phyloP scores from a whole-genome alignment of 306 rosid species.

The Rosa chinensis region DNA sequence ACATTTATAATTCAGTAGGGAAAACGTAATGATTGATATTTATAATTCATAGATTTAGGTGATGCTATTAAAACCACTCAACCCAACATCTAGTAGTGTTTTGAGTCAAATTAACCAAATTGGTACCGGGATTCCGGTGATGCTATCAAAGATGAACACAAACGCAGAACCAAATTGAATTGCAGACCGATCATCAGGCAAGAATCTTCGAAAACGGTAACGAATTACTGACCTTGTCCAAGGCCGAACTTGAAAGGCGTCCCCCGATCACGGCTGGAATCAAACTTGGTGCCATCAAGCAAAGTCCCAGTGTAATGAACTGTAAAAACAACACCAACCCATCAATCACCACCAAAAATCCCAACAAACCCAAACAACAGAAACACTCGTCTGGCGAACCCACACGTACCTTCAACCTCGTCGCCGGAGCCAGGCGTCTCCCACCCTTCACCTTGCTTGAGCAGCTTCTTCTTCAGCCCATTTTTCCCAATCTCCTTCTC shows the following conservation, averaged over 20 bases:
- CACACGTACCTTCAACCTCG: slow-evolving; percentile 66
- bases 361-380: background rate
- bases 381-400: background rate
- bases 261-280: slow-evolving; percentile 76
- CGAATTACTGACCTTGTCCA: slow-evolving; percentile 52
- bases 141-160: no score
- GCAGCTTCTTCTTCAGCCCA: slow-evolving; percentile 73
- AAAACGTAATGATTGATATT: no score
- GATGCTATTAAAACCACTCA: no score
- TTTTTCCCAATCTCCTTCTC: slow-evolving; percentile 72
- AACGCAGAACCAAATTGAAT: no score
- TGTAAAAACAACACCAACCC: slow-evolving; percentile 19
- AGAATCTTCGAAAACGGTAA: no score
- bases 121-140: no score
- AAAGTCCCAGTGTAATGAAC: slow-evolving; percentile 85
- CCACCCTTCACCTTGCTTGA: slow-evolving; percentile 80
- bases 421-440: slow-evolving; percentile 66
- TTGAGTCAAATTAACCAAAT: no score
- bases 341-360: background rate
- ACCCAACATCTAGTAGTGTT: no score
- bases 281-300: slow-evolving; percentile 77
- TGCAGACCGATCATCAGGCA: no score
- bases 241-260: slow-evolving; percentile 76
- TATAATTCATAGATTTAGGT: no score
- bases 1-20: no score